Evolutionary conservation across 257 asterid genomes (phyloP), one percentile per base, ranked within the genome.

Genomic region (Datura wrightii): DNA sequence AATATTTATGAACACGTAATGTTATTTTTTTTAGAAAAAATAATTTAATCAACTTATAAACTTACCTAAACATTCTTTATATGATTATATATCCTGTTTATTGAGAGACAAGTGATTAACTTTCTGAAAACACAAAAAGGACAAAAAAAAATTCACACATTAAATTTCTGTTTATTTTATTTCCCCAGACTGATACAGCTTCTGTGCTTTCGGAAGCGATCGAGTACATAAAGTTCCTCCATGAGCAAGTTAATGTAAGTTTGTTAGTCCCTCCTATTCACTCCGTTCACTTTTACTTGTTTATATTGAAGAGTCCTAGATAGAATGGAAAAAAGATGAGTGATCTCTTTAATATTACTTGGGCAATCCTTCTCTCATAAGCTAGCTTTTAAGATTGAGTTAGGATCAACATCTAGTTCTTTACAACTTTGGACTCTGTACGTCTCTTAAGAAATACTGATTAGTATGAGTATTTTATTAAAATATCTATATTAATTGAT

Each of bases 201-300:
- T 95, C 98, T 34, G 98, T 95, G 84, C 96, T 95, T 36, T 93
- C 98, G 10, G 98, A 95, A 88, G 95, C 97, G 46, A 95, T 93
- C 39, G 98, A 94, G 46, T 95, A 92, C 91, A 95, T 95, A 55
- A 94, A 94, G 85, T 93, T 93, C 84, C 95, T 95, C 85, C 98
- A 95, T 63, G 98, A 92, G 60, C 98, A 95, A 94, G 93, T 95
- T 83, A 85, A 87, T 90, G 98, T 95, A 93, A 91, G 97, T 90
- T 85, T 84, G 0, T 48, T 31, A 13, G 19, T 48, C 31, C 31
- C 31, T 24, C 31, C 1, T 1, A 24, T 24, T 24, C 31, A 24
- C 31, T 24, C 31, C 31, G 31, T 24, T 24, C 31, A 24, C 31
- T 24, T 24, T 24, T 24, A 24, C 31, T 24, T 24, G 31, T 24